phyloP scores from a whole-genome alignment of 2,329 filamentous ascomycete genomes.

The Alternaria triticimaculans region DNA sequence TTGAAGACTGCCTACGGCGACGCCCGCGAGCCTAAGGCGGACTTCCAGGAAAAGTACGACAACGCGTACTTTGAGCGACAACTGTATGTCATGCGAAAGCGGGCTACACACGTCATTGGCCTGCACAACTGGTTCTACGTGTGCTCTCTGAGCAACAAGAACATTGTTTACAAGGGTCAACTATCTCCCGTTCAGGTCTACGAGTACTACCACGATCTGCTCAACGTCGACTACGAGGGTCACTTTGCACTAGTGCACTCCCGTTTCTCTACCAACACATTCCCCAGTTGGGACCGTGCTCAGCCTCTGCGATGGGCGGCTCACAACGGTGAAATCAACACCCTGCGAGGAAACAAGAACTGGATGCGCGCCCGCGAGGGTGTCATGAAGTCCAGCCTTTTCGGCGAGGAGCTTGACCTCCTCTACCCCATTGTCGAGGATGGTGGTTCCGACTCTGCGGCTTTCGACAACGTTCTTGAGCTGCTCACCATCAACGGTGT shows the following conservation, averaged over 20 bases:
- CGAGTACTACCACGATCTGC: slow-evolving; percentile 95
- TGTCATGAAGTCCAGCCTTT: slow-evolving; percentile 89
- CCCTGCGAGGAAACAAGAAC: slow-evolving; percentile 96
- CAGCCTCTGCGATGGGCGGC: slow-evolving; percentile 96
- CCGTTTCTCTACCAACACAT: slow-evolving; percentile 97
- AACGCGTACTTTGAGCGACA: slow-evolving; percentile 88
- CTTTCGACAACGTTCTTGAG: slow-evolving; percentile 96
- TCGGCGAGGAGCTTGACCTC: slow-evolving; percentile 87
- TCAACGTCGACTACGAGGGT: slow-evolving; percentile 95
- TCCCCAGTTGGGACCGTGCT: slow-evolving; percentile 97
- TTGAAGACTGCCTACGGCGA: slow-evolving; percentile 82
- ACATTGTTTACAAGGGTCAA: slow-evolving; percentile 99
- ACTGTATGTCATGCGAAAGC: slow-evolving; percentile 92
- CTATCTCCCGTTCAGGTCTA: slow-evolving; percentile 94
- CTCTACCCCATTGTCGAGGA: slow-evolving; percentile 97
- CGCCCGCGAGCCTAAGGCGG: slow-evolving; percentile 77
- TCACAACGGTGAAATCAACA: slow-evolving; percentile 99
- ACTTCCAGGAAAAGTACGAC: slow-evolving; percentile 81
- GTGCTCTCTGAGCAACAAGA: slow-evolving; percentile 95
- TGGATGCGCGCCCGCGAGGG: slow-evolving; percentile 99
- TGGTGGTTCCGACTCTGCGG: slow-evolving; percentile 93
- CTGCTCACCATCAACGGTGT: slow-evolving; percentile 94
- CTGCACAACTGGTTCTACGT: slow-evolving; percentile 99
- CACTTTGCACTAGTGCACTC: slow-evolving; percentile 98
- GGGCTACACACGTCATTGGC: slow-evolving; percentile 91